A percentile compares a stretch with the other conserved stretches of the same genome.
Conservation (phyloP, 1,284 basidiomycete species). For the Fistulinella cinereoalba region DNA sequence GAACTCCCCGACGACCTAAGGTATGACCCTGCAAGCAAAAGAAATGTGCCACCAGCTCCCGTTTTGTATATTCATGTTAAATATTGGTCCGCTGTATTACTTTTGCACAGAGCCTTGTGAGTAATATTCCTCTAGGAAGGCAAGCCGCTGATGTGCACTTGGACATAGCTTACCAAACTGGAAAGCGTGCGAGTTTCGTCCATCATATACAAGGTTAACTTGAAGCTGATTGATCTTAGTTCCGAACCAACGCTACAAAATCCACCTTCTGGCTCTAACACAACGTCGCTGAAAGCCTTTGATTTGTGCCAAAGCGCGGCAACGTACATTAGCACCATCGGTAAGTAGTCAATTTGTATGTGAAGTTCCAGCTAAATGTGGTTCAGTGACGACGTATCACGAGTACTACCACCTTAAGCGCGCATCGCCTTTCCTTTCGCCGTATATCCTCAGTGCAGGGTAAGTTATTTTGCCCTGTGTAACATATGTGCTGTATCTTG, state of each 20-base stretch:
- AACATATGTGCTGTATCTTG: constrained; percentile 4
- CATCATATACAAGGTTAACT: background rate
- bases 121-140: constrained; percentile 30
- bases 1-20: constrained; percentile 64
- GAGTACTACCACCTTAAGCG: constrained; percentile 62
- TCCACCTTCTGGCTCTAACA: constrained; percentile 36
- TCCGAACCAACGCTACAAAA: constrained; percentile 42
- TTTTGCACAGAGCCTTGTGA: constrained; percentile 81
- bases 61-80: constrained; percentile 72
- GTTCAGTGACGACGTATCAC: constrained; percentile 55
- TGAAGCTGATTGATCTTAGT: constrained; percentile 31
- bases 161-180: constrained; percentile 60
- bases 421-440: constrained; percentile 67
- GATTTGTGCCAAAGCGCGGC: constrained; percentile 77
- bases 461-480: constrained; percentile 37
- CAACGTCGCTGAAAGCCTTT: constrained; percentile 57
- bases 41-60: constrained; percentile 56
- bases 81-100: constrained; percentile 75
- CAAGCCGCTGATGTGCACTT: constrained; percentile 5
- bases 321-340: constrained; percentile 66
- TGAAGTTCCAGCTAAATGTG: constrained; percentile 9
- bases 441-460: constrained; percentile 76
- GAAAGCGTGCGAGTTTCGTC: constrained; percentile 44
- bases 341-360: constrained; percentile 36
- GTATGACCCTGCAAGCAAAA: constrained; percentile 53